A percentile compares a stretch with the other conserved stretches of the same genome.
These are phyloP conservation scores for Gossypium longicalyx DNA, from an alignment of 345 rosid genomes.

Conservation along the genomic window DNA sequence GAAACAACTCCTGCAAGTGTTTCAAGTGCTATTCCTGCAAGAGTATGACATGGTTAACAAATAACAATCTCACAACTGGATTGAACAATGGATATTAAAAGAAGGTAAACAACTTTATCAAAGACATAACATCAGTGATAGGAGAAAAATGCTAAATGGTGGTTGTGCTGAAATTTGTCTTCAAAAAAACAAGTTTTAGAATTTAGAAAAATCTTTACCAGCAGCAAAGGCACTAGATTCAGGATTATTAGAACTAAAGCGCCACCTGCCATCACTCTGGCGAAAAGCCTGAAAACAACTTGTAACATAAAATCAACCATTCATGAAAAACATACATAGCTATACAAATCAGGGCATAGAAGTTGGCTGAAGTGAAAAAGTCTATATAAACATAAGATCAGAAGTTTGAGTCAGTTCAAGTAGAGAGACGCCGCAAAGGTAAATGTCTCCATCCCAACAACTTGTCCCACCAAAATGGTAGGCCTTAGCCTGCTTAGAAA, in stretches of 20 bases:
- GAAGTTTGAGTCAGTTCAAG: neutral
- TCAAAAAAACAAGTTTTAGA: neutral
- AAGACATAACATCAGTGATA: neutral
- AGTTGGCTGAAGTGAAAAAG: neutral
- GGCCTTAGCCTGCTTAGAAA: neutral
- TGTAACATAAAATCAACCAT: conserved; percentile 18
- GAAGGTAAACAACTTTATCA: neutral
- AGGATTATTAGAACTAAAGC: conserved; percentile 66
- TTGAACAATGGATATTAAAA: conserved; percentile 5
- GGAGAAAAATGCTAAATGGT: neutral
- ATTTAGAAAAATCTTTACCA: conserved; percentile 40
- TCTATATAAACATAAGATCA: neutral
- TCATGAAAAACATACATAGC: neutral
- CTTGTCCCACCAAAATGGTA: conserved; percentile 11
- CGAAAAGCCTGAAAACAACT: conserved; percentile 65
- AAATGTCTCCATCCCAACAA: conserved; percentile 17
- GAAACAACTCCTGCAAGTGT: conserved; percentile 81
- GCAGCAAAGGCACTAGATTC: conserved; percentile 89
- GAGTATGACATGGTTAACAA: conserved; percentile 11
- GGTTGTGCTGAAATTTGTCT: neutral
- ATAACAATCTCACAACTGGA: neutral
- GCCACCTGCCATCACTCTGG: conserved; percentile 97
- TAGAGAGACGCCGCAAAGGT: neutral
- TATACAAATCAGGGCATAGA: neutral
- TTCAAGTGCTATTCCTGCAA: conserved; percentile 83